Evolutionary conservation across 106 monocot genomes (phyloP).

Genomic region (Amphibolis antarctica): DNA sequence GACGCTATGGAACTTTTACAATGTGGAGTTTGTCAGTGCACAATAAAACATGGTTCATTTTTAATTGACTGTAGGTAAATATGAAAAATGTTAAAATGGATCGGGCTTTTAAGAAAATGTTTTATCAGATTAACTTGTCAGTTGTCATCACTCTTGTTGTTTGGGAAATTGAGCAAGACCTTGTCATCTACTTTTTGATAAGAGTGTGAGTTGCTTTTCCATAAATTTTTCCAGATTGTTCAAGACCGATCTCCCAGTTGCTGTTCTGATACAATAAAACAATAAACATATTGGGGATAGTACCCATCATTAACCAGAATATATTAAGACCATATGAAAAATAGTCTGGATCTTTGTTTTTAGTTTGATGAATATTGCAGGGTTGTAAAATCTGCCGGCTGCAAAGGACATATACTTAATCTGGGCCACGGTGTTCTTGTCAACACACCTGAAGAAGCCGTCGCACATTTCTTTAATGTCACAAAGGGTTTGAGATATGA

Average conservation of each 20-base stretch:
- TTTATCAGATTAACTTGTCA: too few relatives aligned
- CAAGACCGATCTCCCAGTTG: too few relatives aligned
- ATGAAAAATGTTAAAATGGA: too few relatives aligned
- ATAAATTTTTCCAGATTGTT: too few relatives aligned
- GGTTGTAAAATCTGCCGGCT: constrained; percentile 74
- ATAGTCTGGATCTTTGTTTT: neutral
- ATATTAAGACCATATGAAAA: neutral
- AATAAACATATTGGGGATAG: too few relatives aligned
- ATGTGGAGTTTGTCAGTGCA: too few relatives aligned
- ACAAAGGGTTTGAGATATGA: constrained; percentile 64
- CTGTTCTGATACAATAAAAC: too few relatives aligned
- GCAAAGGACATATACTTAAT: constrained; percentile 77
- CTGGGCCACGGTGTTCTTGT: constrained; percentile 91
- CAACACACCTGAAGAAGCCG: constrained; percentile 86
- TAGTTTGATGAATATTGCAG: constrained; percentile 21
- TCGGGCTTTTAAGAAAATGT: too few relatives aligned
- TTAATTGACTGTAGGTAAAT: too few relatives aligned
- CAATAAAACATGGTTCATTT: too few relatives aligned
- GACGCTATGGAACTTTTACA: too few relatives aligned
- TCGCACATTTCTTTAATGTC: constrained; percentile 93
- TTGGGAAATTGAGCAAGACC: neutral
- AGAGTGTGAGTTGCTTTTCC: neutral
- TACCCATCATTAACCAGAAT: neutral
- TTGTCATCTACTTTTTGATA: neutral
- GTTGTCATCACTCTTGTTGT: too few relatives aligned